Conservation (phyloP, 805 yeast species). For the Sungouiozyma intestinalis region DNA sequence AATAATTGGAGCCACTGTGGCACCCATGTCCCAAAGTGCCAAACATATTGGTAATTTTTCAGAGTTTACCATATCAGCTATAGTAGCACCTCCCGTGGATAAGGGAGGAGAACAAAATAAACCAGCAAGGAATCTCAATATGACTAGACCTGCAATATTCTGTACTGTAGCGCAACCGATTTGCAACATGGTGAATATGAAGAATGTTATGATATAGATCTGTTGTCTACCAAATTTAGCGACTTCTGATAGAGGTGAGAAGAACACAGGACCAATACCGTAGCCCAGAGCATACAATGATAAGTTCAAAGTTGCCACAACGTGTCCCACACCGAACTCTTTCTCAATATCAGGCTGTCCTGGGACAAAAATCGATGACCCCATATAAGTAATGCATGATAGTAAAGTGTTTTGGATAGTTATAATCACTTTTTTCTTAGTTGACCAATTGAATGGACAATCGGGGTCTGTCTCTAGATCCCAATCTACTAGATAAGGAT, state of each 20-base stretch:
- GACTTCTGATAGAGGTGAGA: conserved; percentile 48
- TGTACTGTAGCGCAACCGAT: conserved; percentile 42
- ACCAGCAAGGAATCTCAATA: conserved; percentile 43
- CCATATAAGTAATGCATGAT: conserved; percentile 43
- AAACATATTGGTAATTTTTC: background rate
- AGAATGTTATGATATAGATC: conserved; percentile 36
- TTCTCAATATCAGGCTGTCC: conserved; percentile 33
- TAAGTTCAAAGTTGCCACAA: conserved; percentile 40
- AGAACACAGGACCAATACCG: conserved; percentile 49
- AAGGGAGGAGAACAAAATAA: conserved; percentile 44
- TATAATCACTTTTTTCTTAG: conserved; percentile 30
- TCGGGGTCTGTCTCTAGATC: conserved; percentile 38
- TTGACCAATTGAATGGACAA: conserved; percentile 47
- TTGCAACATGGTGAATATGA: conserved; percentile 40
- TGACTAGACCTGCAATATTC: conserved; percentile 39
- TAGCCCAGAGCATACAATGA: conserved; percentile 47
- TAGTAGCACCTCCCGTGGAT: conserved; percentile 46
- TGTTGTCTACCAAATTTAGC: conserved; percentile 42
- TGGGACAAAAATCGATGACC: conserved; percentile 45
- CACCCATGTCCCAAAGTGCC: conserved; percentile 43
- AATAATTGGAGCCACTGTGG: conserved; percentile 42
- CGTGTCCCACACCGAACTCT: conserved; percentile 35
- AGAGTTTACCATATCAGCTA: conserved; percentile 34
- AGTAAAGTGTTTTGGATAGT: conserved; percentile 32
- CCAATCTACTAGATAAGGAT: conserved; percentile 17